Evolutionary conservation across 2,329 filamentous ascomycete species (phyloP).

Genomic region (Colletotrichum godetiae): DNA sequence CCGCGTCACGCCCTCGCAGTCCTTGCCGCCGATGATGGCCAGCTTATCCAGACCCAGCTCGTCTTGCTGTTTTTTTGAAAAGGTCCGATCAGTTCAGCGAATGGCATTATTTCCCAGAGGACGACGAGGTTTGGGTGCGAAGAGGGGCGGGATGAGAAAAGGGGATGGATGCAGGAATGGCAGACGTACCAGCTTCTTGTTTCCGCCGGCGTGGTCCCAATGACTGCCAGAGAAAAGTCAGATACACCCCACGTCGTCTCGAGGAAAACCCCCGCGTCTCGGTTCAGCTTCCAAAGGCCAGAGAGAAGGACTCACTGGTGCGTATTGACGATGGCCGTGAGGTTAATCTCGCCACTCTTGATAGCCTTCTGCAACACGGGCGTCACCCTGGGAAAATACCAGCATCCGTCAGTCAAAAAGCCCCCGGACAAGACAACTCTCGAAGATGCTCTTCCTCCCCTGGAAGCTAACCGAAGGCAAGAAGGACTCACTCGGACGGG

Average conservation of each 20-base stretch:
- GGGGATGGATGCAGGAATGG: not conserved
- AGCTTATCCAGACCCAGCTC: constrained; percentile 69
- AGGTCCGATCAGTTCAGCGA: too few relatives aligned
- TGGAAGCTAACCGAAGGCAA: not conserved
- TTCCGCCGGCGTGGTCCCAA: constrained; percentile 94
- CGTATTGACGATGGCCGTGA: constrained; percentile 93
- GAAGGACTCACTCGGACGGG: constrained; percentile 73
- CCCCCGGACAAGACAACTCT: too few relatives aligned
- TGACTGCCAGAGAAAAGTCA: constrained; percentile 69
- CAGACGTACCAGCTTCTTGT: constrained; percentile 77
- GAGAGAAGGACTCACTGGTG: constrained; percentile 80
- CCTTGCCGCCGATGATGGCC: constrained; percentile 86
- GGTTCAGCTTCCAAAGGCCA: not conserved
- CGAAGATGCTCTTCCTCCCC: too few relatives aligned
- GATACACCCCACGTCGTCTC: not conserved
- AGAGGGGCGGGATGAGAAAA: not conserved
- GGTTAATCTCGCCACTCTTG: constrained; percentile 77
- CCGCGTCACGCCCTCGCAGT: constrained; percentile 83
- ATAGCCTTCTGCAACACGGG: constrained; percentile 80
- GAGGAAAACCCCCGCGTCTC: not conserved
- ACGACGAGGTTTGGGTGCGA: not conserved
- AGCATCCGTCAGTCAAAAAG: not conserved
- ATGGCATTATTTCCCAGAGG: too few relatives aligned
- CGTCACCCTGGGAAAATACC: constrained; percentile 58
- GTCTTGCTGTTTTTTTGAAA: constrained; percentile 41